phyloP scores from a whole-genome alignment of 164 flowering plant genomes.

The Magnolia officinalis region DNA sequence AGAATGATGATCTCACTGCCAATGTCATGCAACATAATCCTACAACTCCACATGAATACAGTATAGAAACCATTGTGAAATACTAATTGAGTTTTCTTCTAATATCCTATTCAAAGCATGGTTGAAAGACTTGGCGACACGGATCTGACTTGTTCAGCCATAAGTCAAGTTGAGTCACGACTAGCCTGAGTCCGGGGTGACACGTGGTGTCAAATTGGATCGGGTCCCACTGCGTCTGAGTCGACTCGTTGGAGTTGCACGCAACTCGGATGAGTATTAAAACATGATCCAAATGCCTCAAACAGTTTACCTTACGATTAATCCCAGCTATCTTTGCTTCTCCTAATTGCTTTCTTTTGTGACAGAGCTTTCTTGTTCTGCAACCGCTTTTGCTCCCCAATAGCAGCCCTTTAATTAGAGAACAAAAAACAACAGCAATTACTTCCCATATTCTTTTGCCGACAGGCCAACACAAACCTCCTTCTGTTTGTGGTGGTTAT shows the following conservation, averaged over 20 bases:
- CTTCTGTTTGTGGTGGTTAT: too few relatives aligned
- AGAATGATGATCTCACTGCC: not conserved
- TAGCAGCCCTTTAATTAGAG: constrained; percentile 57
- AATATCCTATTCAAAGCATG: not conserved
- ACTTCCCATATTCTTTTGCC: not conserved
- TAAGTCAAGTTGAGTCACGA: too few relatives aligned
- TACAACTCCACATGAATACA: not conserved
- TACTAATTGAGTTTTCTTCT: not conserved
- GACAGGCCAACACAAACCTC: not conserved
- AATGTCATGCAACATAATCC: not conserved
- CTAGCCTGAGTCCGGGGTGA: too few relatives aligned
- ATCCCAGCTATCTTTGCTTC: constrained; percentile 74
- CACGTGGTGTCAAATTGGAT: too few relatives aligned
- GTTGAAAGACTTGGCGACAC: too few relatives aligned
- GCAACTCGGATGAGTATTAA: too few relatives aligned
- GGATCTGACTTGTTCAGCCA: too few relatives aligned
- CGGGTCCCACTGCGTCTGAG: too few relatives aligned
- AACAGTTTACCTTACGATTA: constrained; percentile 5
- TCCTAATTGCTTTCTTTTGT: constrained; percentile 74
- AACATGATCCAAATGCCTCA: not conserved
- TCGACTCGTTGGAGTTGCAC: too few relatives aligned
- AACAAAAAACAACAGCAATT: constrained; percentile 6
- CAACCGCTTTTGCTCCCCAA: constrained; percentile 71
- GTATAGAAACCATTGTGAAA: not conserved
- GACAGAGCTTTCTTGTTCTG: constrained; percentile 71